phyloP scores from a whole-genome alignment of 768 basidiomycete genomes.

The Lactarius indigo region DNA sequence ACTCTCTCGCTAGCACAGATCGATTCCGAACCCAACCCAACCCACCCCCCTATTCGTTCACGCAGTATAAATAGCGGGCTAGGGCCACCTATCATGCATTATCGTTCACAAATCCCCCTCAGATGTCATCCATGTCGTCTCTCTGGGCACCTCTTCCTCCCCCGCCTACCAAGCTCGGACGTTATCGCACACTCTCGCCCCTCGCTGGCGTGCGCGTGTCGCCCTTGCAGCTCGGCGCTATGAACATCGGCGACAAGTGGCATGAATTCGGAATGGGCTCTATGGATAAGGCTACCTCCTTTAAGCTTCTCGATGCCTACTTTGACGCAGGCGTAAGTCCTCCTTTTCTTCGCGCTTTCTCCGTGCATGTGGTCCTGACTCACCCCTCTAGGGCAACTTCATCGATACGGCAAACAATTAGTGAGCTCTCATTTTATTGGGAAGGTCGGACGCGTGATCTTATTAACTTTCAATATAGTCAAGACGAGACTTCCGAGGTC shows the following conservation, averaged over 20 bases:
- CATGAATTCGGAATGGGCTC: slow-evolving; percentile 35
- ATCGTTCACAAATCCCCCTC: background rate
- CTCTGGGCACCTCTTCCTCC: background rate
- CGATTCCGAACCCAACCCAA: background rate
- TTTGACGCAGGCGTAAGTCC: slow-evolving; percentile 47
- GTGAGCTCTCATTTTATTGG: slow-evolving; percentile 27
- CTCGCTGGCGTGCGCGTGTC: slow-evolving; percentile 46
- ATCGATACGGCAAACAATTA: slow-evolving; percentile 48
- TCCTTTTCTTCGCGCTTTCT: slow-evolving; percentile 9
- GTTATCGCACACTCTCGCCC: slow-evolving; percentile 40
- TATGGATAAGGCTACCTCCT: slow-evolving; percentile 42
- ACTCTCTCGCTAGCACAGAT: background rate
- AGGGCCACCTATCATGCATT: too few relatives aligned
- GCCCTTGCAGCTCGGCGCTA: slow-evolving; percentile 45
- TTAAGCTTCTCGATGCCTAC: slow-evolving; percentile 46
- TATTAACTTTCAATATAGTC: slow-evolving; percentile 31
- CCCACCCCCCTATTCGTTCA: background rate
- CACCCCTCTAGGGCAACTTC: slow-evolving; percentile 46
- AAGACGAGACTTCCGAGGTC: slow-evolving; percentile 53
- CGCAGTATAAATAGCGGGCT: background rate
- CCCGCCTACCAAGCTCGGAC: slow-evolving; percentile 28
- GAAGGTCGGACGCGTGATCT: background rate
- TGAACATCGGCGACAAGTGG: slow-evolving; percentile 49
- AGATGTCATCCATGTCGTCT: background rate
- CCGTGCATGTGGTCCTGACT: slow-evolving; percentile 35